Evolutionary conservation across 148 eudicot genomes (phyloP).

Genomic region (Arbutus unedo): DNA sequence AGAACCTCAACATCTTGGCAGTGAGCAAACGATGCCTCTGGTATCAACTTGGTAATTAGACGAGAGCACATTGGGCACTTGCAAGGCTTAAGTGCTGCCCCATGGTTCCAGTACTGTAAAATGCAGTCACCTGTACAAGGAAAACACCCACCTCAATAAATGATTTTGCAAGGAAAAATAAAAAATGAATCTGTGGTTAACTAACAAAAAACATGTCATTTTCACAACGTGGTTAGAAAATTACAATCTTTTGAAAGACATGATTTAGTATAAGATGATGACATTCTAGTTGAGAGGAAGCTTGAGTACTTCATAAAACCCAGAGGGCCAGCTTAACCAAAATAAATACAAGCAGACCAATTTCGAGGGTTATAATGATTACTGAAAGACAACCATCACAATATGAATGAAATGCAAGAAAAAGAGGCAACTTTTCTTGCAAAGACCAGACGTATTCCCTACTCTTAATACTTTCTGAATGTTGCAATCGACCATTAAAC

Average conservation of each 20-base stretch:
- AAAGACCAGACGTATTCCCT: not conserved
- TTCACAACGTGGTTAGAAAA: not conserved
- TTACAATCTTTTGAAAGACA: not conserved
- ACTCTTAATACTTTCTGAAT: not conserved
- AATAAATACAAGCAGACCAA: not conserved
- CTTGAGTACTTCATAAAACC: not conserved
- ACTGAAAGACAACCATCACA: not conserved
- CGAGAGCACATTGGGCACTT: slow-evolving; percentile 47
- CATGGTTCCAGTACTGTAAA: slow-evolving; percentile 44
- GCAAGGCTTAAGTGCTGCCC: slow-evolving; percentile 39
- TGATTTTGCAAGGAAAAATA: not conserved
- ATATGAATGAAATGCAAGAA: not conserved
- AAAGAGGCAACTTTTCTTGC: not conserved
- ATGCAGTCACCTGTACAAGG: slow-evolving; percentile 37
- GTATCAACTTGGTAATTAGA: slow-evolving; percentile 32
- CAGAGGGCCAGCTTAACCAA: not conserved
- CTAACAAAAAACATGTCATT: not conserved
- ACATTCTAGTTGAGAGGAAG: not conserved
- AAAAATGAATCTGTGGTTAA: not conserved
- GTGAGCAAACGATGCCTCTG: slow-evolving; percentile 30
- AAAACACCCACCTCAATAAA: not conserved
- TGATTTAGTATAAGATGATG: not conserved
- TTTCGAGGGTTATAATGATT: not conserved
- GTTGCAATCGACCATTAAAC: no score
- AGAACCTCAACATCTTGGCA: slow-evolving; percentile 24